A percentile compares a stretch with the other conserved stretches of the same genome.
These are phyloP conservation scores for Schrenkiella parvula DNA, from an alignment of 345 rosid species.

Conservation along the genomic window DNA sequence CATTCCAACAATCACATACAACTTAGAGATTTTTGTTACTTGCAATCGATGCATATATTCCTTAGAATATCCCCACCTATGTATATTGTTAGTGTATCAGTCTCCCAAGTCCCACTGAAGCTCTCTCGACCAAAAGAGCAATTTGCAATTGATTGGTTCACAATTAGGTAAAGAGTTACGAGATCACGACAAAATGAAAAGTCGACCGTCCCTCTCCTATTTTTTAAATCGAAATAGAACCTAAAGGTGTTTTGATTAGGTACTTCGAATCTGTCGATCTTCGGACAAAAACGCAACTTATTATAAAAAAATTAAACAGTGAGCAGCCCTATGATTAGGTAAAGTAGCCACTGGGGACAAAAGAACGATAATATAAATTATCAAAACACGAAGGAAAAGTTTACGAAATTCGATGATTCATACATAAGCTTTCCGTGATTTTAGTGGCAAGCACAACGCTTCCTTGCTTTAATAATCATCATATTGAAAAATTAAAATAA, in stretches of 20 bases:
- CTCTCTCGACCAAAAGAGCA: background rate
- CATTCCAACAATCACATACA: background rate
- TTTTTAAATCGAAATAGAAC: background rate
- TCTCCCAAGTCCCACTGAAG: background rate
- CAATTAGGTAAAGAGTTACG: background rate
- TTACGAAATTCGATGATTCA: background rate
- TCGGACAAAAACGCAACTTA: background rate
- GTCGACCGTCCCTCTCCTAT: background rate
- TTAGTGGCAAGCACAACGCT: background rate
- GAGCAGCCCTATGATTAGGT: conserved; percentile 29
- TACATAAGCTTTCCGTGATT: conserved; percentile 11
- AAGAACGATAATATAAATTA: background rate
- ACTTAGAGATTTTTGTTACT: too few relatives aligned
- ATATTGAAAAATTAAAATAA: background rate
- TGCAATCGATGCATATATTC: background rate
- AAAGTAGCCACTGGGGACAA: conserved; percentile 10
- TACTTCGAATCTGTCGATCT: background rate
- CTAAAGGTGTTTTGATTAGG: background rate
- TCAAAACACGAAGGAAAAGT: background rate
- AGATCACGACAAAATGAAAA: background rate
- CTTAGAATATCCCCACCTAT: background rate
- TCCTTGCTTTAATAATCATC: background rate
- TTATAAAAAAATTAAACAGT: background rate
- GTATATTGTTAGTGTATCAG: background rate
- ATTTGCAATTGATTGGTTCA: background rate